These are phyloP conservation scores for Microdochium bolleyi DNA, from an alignment of 2,329 filamentous ascomycete species.

Conservation along the genomic window DNA sequence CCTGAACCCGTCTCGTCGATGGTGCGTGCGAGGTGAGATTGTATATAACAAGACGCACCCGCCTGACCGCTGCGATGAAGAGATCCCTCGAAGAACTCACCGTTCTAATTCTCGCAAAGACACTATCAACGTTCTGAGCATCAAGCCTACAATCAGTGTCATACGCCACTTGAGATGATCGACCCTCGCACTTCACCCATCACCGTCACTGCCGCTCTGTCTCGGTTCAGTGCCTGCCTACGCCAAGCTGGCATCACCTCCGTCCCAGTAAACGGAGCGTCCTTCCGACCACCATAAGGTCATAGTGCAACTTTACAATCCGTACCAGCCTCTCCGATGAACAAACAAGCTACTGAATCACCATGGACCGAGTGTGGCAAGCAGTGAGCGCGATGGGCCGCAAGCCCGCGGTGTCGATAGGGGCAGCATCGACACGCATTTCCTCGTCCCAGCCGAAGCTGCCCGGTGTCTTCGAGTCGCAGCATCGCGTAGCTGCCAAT, in stretches of 20 bases:
- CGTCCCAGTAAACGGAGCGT: background rate
- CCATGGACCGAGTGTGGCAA: background rate
- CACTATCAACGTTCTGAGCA: no score
- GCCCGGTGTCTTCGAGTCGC: no score
- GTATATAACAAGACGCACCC: no score
- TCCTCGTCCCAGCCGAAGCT: background rate
- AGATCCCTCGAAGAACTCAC: no score
- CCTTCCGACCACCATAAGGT: background rate
- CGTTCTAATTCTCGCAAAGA: no score
- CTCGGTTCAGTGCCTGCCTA: background rate
- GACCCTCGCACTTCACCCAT: background rate
- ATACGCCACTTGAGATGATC: background rate
- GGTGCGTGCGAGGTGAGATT: no score
- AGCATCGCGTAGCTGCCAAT: no score
- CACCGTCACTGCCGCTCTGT: background rate
- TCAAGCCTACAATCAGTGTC: no score
- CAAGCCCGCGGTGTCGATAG: background rate
- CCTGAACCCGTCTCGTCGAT: no score
- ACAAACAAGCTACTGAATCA: background rate
- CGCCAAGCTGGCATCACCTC: background rate
- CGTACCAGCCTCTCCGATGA: no score
- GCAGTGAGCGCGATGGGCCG: background rate
- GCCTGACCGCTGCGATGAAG: no score
- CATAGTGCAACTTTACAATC: background rate
- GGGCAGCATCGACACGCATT: background rate